Base-by-base conservation (phyloP, 1,284 basidiomycete species). In the Thelephora terrestris region DNA sequence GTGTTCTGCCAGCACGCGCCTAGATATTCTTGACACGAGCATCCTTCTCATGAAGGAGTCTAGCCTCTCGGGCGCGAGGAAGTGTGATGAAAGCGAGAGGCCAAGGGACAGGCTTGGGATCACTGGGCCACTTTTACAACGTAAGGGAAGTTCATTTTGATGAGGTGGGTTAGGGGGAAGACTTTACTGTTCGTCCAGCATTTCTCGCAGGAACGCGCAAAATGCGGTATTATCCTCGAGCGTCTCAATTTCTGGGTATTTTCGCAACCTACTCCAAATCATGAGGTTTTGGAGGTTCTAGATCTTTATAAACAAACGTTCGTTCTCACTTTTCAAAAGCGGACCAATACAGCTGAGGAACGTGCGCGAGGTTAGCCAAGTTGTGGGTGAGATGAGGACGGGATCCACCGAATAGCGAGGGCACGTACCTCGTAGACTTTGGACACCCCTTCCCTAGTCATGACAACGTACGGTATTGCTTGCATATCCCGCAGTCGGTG, bases 41-140 rank as follows among this genome's bases (percentile, higher is more conserved):
- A 95, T 95, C 23, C 91, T 78, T 20, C 80, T 78, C 84, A 94
- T 91, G 63, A 94, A 92, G 7, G 85, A 75, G 62, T 95, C 91
- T 14, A 95, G 72, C 47, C 78, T 74, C 48, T 91, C 85, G 0
- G 90, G 81, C 0, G 79, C 71, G 10, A 95, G 74, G 60, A 87
- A 81, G 1, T 78, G 81, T 16, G 89, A 90, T 0, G 86, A 81
- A 7, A 91, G 71, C 7, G 86, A 86, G 35, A 89, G 68, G 9
- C 86, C 86, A 5, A 90, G 73, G 9, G 82, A 81, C 23, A 91
- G 74, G 58, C 71, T 85, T 32, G 86, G 87, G 52, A 90, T 91
- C 10, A 85, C 82, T 7, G 78, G 70, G 17, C 81, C 78, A 64
- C 87, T 90, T 54, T 7, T 47, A 29, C 38, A 52, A 18, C 56